Base-by-base conservation (phyloP, 2,329 filamentous ascomycete species). In the Alternaria infectoria region DNA sequence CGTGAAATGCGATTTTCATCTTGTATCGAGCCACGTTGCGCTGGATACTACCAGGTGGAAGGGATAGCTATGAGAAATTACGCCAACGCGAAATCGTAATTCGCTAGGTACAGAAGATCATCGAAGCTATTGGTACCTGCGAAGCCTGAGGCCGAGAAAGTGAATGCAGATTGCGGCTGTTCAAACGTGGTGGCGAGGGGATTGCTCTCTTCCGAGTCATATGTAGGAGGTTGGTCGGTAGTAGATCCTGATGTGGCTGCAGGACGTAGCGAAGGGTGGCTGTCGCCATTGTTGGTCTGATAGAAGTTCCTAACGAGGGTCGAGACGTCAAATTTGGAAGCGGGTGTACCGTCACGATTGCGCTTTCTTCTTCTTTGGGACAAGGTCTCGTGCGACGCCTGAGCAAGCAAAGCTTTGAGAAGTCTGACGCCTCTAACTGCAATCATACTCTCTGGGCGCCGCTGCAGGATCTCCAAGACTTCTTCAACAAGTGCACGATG, bases 21-120 rank as follows among this genome's bases (percentile, higher is more conserved):
- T 0, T 6, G n/a, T 17, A 6, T 40, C 2, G 15, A 17, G 8
- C 5, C 0, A 17, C 9, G 9, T 6, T 17, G 36, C 36, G 36
- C 36, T 1, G 3, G 36, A 1, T 10, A 40, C 36, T 1, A 6
- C 0, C 5, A 3, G 5, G 2, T 40, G 3, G 36, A 17, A 40
- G 5, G 36, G 0, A 40, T 3, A 17, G 0, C 5, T 40, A 0
- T 9, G 15, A 40, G 8, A 40, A 1, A 6, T 40, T 40, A 40
- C 36, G n/a, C 36, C 9, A 40, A 17, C 0, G 51, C 0, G 23
- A 43, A 54, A 7, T 54, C 51, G 3, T 25, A 54, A 23, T 54
- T 54, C 5, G 51, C 51, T 54, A 54, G 32, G 3, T 54, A 54
- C 19, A 54, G 8, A n/a, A 43, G 51, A 43, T 43, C 32, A 43